A percentile compares a stretch with the other conserved stretches of the same genome.
These are phyloP conservation scores for Alternaria novae-zelandiae DNA, from an alignment of 2,329 filamentous ascomycete genomes.

Conservation along the genomic window DNA sequence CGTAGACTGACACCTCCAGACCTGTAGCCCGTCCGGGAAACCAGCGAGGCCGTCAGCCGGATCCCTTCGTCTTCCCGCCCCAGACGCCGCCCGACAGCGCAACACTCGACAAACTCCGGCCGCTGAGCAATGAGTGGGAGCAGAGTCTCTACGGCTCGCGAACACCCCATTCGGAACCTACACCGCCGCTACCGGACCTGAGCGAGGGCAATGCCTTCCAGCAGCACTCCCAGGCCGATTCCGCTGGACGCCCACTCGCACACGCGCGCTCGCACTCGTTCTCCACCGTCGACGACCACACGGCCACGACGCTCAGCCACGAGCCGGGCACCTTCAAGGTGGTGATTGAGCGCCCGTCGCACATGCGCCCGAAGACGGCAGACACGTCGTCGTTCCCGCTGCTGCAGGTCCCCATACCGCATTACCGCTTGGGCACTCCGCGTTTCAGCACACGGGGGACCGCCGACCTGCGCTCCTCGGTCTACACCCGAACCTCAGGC, in stretches of 20 bases:
- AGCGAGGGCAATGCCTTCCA: constrained; percentile 22
- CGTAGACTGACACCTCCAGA: constrained; percentile 33
- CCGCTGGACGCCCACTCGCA: constrained; percentile 25
- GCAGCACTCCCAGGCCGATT: constrained; percentile 19
- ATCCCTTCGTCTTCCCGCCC: constrained; percentile 49
- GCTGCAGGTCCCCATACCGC: constrained; percentile 79
- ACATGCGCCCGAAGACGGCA: constrained; percentile 68
- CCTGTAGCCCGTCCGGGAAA: constrained; percentile 46
- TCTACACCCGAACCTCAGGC: constrained; percentile 70
- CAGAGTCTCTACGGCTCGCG: constrained; percentile 44
- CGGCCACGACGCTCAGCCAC: constrained; percentile 54
- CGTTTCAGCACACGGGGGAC: constrained; percentile 79
- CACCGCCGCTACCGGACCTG: constrained; percentile 27
- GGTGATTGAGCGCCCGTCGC: constrained; percentile 73
- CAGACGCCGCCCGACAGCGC: constrained; percentile 48
- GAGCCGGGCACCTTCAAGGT: constrained; percentile 77
- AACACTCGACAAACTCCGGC: constrained; percentile 37
- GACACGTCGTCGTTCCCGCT: constrained; percentile 63
- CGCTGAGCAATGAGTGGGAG: constrained; percentile 46
- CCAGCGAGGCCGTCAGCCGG: constrained; percentile 41
- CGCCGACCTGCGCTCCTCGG: constrained; percentile 79
- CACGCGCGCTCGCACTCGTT: constrained; percentile 72
- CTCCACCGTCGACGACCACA: constrained; percentile 74
- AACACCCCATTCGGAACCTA: constrained; percentile 38
- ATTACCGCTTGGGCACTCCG: constrained; percentile 82